Evolutionary conservation across 345 rosid genomes (phyloP), one percentile per base, ranked within the genome.

Genomic region (Melastoma malabathricum): DNA sequence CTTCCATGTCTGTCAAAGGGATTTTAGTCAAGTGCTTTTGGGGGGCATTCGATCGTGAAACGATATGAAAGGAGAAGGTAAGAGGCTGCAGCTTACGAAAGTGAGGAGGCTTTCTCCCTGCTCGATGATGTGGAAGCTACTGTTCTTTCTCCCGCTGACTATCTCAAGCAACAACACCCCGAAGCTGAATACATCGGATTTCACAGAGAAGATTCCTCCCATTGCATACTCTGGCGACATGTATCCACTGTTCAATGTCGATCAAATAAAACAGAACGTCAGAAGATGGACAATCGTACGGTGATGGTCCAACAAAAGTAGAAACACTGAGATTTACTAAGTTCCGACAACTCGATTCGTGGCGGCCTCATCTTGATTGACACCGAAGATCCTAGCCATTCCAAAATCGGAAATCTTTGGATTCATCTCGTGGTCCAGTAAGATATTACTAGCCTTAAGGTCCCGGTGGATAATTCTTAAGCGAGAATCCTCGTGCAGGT

Each of bases 401-500:
- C 74, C 72, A 10, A 73, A 73, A 1, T 73, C 72, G 3, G 72
- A 68, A 48, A 68, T 59, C 51, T 63, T 68, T 1, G 64, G 72
- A 18, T 55, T 68, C 68, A 68, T 62, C 13, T 58, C 60, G 41
- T 59, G 46, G 51, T 68, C 58, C 0, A 58, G 48, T 22, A 54
- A 27, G 6, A 63, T 48, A 27, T 68, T 68, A 13, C 68, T 62
- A 2, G 68, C 48, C 51, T 63, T 68, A 4, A 68, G 46, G 13
- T 68, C 72, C 10, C 68, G 55, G 17, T 73, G 78, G 47, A 73
- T 65, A 38, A 68, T 51, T 57, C 50, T 66, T 1, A 72, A 62
- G 13, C 70, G 62, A 19, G 80, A 75, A 50, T 75, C 74, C 47
- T 68, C 76, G 2, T 75, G 76, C 3, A 75, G 19, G 58, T 75